phyloP scores from a whole-genome alignment of 495 filamentous ascomycete genomes.

The Chaetomium fimeti region DNA sequence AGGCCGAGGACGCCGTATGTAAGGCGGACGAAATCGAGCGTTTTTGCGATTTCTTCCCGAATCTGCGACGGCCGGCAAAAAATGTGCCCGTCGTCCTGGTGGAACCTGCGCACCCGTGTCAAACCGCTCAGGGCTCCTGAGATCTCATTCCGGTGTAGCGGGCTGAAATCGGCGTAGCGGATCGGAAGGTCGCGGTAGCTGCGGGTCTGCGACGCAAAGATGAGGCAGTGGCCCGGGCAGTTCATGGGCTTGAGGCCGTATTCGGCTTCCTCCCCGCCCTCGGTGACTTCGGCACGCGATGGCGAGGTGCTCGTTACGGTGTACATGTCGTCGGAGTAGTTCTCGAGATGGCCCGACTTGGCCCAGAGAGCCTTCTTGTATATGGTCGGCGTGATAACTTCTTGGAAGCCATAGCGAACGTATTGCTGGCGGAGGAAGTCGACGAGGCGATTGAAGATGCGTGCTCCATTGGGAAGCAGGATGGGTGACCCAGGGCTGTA shows the following conservation, averaged over 20 bases:
- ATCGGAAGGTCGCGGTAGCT: conserved; percentile 84
- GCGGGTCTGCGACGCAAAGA: conserved; percentile 69
- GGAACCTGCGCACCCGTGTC: conserved; percentile 87
- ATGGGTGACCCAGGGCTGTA: conserved; percentile 88
- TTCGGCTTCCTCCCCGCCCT: conserved; percentile 63
- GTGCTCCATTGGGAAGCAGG: conserved; percentile 81
- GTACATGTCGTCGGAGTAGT: conserved; percentile 96
- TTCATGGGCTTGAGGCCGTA: conserved; percentile 98
- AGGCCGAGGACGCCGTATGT: conserved; percentile 75
- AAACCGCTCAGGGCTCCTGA: conserved; percentile 83
- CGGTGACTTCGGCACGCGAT: conserved; percentile 36
- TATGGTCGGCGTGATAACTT: conserved; percentile 90
- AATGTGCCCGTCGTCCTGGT: conserved; percentile 95
- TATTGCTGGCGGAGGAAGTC: conserved; percentile 86
- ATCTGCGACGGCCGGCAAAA: conserved; percentile 88
- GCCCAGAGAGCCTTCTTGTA: conserved; percentile 92
- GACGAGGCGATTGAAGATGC: conserved; percentile 82
- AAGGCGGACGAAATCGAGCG: conserved; percentile 75
- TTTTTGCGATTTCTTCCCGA: conserved; percentile 71
- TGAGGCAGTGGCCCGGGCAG: conserved; percentile 89
- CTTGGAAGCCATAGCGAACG: conserved; percentile 80
- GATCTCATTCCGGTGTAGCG: conserved; percentile 85
- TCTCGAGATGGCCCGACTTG: conserved; percentile 86
- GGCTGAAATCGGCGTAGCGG: conserved; percentile 89
- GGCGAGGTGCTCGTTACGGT: conserved; percentile 64